Evolutionary conservation across 2,329 filamentous ascomycete species (phyloP), one percentile per base, ranked within the genome.

Genomic region (Balansia obtecta): DNA sequence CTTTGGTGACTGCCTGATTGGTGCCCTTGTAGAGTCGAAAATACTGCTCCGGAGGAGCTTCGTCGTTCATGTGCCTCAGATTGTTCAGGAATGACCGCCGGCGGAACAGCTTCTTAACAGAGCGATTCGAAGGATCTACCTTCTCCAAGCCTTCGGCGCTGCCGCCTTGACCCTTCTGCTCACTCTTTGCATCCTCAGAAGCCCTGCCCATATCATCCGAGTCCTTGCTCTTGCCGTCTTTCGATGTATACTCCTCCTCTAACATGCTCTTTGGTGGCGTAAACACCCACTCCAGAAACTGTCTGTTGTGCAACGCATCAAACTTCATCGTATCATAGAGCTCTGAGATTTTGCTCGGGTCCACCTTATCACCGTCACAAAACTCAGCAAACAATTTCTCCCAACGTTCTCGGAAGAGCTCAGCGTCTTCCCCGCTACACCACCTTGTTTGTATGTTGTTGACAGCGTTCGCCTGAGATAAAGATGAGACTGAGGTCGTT

Each of bases 251-350:
- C 56, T 86, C 82, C 48, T 91, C 86, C 49, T 86, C 85, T 11
- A 91, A 71, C 68, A 95, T 87, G 52, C 75, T 76, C 60, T 81
- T 83, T 34, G 87, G 83, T 1, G 93, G 93, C 15, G 89, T 95
- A 59, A 98, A 98, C 0, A 96, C 85, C 88, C 93, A 97, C 66
- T 98, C 93, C 4, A 98, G 72, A 61, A 98, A 98, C 55, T 89
- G 88, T 2, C 93, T 83, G 63, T 98, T 98, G 68, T 98, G 94
- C 13, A 98, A 75, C 1, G 93, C 93, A 65, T 98, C 93, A 56
- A 97, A 98, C 67, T 98, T 98, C 93, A 98, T 97, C 18, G 91
- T 97, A 66, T 98, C 93, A 65, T 98, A 98, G 2, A 98, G 77
- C 70, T 98, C 93, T 5, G 89, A 96, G 54, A 98, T 91, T 71